Evolutionary conservation across 2,329 filamentous ascomycete species (phyloP).

Genomic region (Penicillium sp.): DNA sequence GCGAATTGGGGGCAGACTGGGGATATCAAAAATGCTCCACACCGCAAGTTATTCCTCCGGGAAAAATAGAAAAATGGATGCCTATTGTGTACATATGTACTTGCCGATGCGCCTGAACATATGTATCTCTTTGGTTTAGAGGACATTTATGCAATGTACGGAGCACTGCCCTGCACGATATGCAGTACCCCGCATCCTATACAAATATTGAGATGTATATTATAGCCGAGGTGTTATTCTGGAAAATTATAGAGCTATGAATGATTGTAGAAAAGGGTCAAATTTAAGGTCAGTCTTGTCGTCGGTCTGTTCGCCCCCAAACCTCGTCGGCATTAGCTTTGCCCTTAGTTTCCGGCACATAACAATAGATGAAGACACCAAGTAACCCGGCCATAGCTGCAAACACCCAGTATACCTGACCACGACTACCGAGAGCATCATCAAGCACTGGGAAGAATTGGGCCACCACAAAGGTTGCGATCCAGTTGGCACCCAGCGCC

Average conservation of each 20-base stretch:
- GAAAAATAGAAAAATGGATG: conserved; percentile 4
- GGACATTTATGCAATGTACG: background rate
- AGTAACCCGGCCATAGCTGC: conserved; percentile 67
- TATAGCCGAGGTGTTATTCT: background rate
- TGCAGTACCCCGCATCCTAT: conserved; percentile 7
- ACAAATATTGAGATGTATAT: background rate
- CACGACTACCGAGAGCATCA: conserved; percentile 68
- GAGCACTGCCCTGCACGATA: background rate
- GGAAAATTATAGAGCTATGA: background rate
- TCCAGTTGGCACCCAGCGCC: conserved; percentile 81
- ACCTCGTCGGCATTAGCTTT: conserved; percentile 83
- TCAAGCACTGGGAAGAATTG: conserved; percentile 94
- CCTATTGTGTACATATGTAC: background rate
- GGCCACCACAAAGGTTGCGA: conserved; percentile 86
- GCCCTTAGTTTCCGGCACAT: conserved; percentile 83
- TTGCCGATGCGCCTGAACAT: background rate
- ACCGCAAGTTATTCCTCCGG: conserved; percentile 5
- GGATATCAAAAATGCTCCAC: conserved; percentile 2
- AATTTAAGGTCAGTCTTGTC: conserved; percentile 30
- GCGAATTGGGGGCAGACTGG: background rate
- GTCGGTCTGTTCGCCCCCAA: conserved; percentile 64
- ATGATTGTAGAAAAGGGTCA: background rate
- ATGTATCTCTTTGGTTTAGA: background rate
- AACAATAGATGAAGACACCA: conserved; percentile 67
- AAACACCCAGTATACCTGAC: conserved; percentile 92